phyloP scores from a whole-genome alignment of 768 basidiomycete species.

The Serendipita sp. region DNA sequence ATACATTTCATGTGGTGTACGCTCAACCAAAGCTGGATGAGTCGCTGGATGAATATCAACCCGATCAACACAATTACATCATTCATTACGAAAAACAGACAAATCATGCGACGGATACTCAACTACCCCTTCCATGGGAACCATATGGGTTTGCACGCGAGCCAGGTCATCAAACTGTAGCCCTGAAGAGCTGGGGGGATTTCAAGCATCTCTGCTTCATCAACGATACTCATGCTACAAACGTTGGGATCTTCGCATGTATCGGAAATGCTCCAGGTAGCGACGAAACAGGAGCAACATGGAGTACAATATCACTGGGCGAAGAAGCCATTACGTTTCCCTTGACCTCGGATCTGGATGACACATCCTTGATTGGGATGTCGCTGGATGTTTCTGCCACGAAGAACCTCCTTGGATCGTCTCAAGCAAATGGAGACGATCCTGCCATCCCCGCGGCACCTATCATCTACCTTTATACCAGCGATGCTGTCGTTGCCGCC shows the following conservation, averaged over 20 bases:
- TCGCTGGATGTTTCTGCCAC: constrained; percentile 48
- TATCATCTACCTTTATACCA: constrained; percentile 58
- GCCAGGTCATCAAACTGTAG: constrained; percentile 28
- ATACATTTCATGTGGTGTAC: constrained; percentile 54
- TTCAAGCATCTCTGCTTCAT: constrained; percentile 28
- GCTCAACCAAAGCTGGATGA: constrained; percentile 25
- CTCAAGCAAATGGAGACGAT: constrained; percentile 28
- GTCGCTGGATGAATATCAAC: neutral
- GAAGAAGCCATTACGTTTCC: constrained; percentile 43
- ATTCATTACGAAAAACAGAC: constrained; percentile 29
- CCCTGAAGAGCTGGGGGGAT: constrained; percentile 31
- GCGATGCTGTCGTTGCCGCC: constrained; percentile 59
- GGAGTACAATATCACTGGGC: constrained; percentile 32
- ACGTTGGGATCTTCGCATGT: constrained; percentile 32
- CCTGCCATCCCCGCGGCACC: constrained; percentile 32
- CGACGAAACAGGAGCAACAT: constrained; percentile 20
- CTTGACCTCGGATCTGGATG: constrained; percentile 49
- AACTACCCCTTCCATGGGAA: constrained; percentile 26
- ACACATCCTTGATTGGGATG: constrained; percentile 51
- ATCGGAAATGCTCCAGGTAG: constrained; percentile 14
- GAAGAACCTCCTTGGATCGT: constrained; percentile 21
- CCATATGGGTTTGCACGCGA: constrained; percentile 30
- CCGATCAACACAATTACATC: constrained; percentile 25
- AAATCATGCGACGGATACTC: constrained; percentile 24
- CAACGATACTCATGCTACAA: constrained; percentile 36